These are phyloP conservation scores for Aaosphaeria pasadenensis DNA, from an alignment of 2,329 filamentous ascomycete genomes.

Conservation along the genomic window DNA sequence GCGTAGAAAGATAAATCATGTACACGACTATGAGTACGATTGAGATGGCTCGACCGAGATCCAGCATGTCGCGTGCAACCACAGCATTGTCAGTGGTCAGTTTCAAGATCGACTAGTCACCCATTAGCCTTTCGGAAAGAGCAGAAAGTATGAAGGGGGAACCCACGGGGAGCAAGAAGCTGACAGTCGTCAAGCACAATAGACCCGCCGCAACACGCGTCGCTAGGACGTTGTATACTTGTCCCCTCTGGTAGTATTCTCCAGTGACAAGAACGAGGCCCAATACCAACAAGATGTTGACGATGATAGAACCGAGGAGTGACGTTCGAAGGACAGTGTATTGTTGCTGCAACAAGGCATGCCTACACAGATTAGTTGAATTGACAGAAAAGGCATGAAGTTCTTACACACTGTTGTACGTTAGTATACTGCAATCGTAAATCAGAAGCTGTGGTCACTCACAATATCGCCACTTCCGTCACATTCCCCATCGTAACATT, in stretches of 20 bases:
- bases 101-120: neutral
- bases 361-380: neutral
- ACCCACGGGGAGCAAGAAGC: slow-evolving; percentile 73
- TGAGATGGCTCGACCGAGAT: slow-evolving; percentile 9
- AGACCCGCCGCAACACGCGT: slow-evolving; percentile 80
- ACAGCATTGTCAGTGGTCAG: neutral
- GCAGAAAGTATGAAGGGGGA: neutral
- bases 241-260: slow-evolving; percentile 70
- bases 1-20: slow-evolving; percentile 11
- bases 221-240: slow-evolving; percentile 82
- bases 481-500: slow-evolving; percentile 68
- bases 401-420: neutral
- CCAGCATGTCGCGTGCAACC: slow-evolving; percentile 4
- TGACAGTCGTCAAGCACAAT: slow-evolving; percentile 70
- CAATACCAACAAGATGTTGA: slow-evolving; percentile 78
- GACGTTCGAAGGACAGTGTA: slow-evolving; percentile 87
- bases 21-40: slow-evolving; percentile 12
- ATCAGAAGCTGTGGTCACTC: slow-evolving; percentile 27
- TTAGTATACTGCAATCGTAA: neutral
- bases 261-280: slow-evolving; percentile 84
- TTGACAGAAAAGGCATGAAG: neutral
- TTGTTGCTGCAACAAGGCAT: slow-evolving; percentile 44
- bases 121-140: neutral
- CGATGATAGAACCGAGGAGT: slow-evolving; percentile 80
- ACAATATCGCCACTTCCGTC: slow-evolving; percentile 79